These are phyloP conservation scores for Gnetum montanum DNA, from an alignment of 75 land plant genomes.

Conservation along the genomic window DNA sequence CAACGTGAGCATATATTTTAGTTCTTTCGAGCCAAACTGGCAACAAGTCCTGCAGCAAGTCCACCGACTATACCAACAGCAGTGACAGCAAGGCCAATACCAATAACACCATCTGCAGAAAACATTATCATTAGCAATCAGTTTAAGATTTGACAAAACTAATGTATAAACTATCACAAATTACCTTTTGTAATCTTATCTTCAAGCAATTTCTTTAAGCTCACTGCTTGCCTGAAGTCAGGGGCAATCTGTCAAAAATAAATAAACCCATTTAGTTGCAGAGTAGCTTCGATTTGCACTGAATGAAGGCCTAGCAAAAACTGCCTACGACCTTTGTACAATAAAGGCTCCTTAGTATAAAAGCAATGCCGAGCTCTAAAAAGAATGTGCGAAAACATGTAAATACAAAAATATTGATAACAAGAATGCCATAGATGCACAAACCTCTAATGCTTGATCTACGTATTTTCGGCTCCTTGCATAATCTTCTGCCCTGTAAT, in stretches of 20 bases:
- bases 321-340: neutral
- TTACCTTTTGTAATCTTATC: slow-evolving; percentile 82
- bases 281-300: neutral
- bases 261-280: neutral
- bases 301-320: neutral
- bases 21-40: slow-evolving; percentile 47
- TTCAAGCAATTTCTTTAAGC: slow-evolving; percentile 64
- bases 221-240: slow-evolving; percentile 75
- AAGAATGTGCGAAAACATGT: neutral
- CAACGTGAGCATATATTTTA: slow-evolving; percentile 13
- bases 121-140: neutral
- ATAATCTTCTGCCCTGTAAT: slow-evolving; percentile 72
- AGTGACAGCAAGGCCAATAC: slow-evolving; percentile 76
- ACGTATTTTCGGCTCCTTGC: slow-evolving; percentile 69
- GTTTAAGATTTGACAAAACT: neutral
- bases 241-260: slow-evolving; percentile 59
- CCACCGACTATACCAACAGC: slow-evolving; percentile 65
- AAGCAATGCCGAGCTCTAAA: neutral
- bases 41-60: slow-evolving; percentile 63
- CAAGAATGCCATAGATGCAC: neutral
- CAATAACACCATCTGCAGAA: slow-evolving; percentile 67
- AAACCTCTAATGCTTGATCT: slow-evolving; percentile 71
- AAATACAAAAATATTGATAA: neutral
- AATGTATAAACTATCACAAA: neutral
- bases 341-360: neutral